A percentile compares a stretch with the other conserved stretches of the same genome.
Conservation (phyloP, 2,329 filamentous ascomycete species). For the Penicillium paneum region DNA sequence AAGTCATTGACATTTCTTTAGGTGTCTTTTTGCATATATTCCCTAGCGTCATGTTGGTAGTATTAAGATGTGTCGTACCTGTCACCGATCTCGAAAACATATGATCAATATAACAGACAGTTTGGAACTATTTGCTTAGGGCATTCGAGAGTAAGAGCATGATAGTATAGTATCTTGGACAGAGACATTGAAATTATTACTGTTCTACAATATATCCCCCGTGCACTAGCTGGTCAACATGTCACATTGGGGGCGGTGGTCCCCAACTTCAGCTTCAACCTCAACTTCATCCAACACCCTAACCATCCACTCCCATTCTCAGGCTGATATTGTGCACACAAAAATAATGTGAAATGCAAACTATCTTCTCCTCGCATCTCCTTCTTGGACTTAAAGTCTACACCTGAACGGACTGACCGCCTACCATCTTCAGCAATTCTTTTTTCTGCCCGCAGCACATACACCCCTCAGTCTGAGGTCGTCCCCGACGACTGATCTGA, state of each 20-base stretch:
- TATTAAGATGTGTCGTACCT: not conserved
- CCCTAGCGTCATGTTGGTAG: not conserved
- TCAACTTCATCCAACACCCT: not conserved
- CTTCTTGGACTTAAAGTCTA: not conserved
- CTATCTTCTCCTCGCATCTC: not conserved
- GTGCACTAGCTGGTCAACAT: not conserved
- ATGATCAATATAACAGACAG: not conserved
- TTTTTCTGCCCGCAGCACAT: constrained; percentile 11
- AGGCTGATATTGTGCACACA: not conserved
- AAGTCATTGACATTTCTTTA: not conserved
- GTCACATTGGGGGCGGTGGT: not conserved
- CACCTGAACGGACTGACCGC: not conserved
- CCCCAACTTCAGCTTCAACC: not conserved
- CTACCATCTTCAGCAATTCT: not conserved
- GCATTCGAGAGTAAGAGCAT: not conserved
- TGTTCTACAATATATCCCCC: not conserved
- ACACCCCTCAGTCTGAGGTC: constrained; percentile 8
- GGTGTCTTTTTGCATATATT: not conserved
- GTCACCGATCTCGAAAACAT: not conserved
- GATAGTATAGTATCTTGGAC: not conserved
- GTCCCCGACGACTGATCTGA: not conserved
- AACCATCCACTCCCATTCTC: not conserved
- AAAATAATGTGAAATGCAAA: not conserved
- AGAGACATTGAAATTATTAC: not conserved
- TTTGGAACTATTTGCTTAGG: not conserved